Base-by-base conservation (phyloP, 371 early-diverging fungal species). In the Mucor mucedo region DNA sequence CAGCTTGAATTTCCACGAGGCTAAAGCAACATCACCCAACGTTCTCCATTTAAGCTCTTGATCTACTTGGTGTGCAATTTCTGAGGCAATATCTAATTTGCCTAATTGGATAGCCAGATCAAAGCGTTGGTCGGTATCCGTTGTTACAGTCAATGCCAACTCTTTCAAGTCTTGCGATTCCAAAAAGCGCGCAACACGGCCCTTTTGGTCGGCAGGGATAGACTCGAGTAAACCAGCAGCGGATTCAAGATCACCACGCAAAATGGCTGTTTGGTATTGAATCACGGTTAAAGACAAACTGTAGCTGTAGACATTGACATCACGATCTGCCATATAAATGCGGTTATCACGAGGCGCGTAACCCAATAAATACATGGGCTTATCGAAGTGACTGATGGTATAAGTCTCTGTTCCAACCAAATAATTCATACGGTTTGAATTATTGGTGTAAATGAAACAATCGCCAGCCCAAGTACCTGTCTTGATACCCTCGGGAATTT, bases 381-480 rank as follows among this genome's bases (percentile, higher is more conserved):
- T 79, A 78, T 96, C 98, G 75, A 97, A 97, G 70, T 98, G 98
- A 67, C 93, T 89, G 70, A 99, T 88, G 5, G 96, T 96, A 57
- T 93, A 92, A 4, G 90, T 87, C 75, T 95, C 94, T 5, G 89
- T 90, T 45, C 98, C 98, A 4, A 99, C 97, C 41, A 98, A 77
- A 67, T 98, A 98, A 79, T 93, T 96, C 62, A 98, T 83, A 35
- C 98, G 90, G 77, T 96, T 95, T 59, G 88, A 80, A 13, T 87
- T 73, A 71, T 91, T 95, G 48, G 95, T 93, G 81, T 96, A 98
- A 63, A 99, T 95, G 72, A 99, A 96, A 77, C 98, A 97, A 77
- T 97, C 97, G 30, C 98, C 98, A 60, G 97, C 94, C 98, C 98
- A 99, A 63, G 87, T 85, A 32, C 96, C 99, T 3, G 96, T 94